Percentiles rank a stretch among this genome's conserved stretches.
phyloP scores from a whole-genome alignment of 164 flowering plant genomes.

The Stephania japonica region DNA sequence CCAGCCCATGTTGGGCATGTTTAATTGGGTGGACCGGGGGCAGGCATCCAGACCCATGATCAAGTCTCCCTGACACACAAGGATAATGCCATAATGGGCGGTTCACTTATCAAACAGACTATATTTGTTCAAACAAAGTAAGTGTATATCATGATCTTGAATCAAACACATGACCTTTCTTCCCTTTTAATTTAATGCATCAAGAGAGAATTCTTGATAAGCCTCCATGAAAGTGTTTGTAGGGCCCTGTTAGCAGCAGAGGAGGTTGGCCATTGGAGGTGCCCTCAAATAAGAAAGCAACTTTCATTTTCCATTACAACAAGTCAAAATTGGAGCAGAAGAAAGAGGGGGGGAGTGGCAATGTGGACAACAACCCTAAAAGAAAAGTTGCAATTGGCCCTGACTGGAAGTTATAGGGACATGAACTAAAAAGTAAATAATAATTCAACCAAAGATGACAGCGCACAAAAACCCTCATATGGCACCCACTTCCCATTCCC shows the following conservation, averaged over 20 bases:
- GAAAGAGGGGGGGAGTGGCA: too few relatives aligned
- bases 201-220: not conserved
- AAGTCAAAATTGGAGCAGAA: not conserved
- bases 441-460: constrained; percentile 3
- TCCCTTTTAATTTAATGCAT: not conserved
- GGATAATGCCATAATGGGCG: too few relatives aligned
- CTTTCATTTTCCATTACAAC: not conserved
- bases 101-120: too few relatives aligned
- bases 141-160: too few relatives aligned
- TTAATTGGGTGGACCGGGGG: too few relatives aligned
- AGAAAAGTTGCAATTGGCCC: not conserved
- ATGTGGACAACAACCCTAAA: not conserved
- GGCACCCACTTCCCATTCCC: not conserved
- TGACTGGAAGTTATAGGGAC: not conserved
- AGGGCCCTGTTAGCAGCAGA: not conserved
- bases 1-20: too few relatives aligned
- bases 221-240: not conserved
- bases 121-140: too few relatives aligned
- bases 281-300: not conserved
- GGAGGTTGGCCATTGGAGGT: not conserved
- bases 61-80: too few relatives aligned
- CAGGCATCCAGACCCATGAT: too few relatives aligned
- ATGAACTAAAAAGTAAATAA: constrained; percentile 1
- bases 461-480: not conserved
- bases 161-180: too few relatives aligned